phyloP scores from a whole-genome alignment of 352 stramenopile genomes.

The Thraustochytrium striatum region DNA sequence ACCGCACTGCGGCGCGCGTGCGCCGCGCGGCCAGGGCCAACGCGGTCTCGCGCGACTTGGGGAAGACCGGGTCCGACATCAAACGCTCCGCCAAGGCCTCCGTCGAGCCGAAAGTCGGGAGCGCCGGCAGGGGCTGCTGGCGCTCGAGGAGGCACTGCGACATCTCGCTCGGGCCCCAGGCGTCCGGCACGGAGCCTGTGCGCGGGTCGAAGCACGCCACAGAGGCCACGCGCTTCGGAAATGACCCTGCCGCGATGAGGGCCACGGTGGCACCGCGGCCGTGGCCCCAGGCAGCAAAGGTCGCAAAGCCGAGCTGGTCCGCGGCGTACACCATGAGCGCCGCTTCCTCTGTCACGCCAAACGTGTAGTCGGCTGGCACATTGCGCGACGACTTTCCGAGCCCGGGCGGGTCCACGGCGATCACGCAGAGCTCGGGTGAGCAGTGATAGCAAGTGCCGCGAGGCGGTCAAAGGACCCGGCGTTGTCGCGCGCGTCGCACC shows the following conservation, averaged over 20 bases:
- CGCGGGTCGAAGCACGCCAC: background rate
- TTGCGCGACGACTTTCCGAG: background rate
- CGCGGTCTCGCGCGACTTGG: constrained; percentile 15
- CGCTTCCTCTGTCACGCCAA: constrained; percentile 15
- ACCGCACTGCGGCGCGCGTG: background rate
- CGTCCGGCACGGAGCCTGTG: background rate
- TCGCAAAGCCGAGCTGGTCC: background rate
- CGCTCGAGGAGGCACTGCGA: constrained; percentile 7
- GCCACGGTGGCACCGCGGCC: constrained; percentile 11
- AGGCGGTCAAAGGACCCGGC: constrained; percentile 7
- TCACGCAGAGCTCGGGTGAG: constrained; percentile 11
- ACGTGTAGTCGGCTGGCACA: constrained; percentile 7
- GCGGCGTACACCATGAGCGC: background rate
- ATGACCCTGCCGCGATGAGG: constrained; percentile 5
- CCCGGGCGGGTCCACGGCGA: constrained; percentile 33
- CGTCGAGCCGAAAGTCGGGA: background rate
- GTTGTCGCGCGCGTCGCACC: constrained; percentile 1
- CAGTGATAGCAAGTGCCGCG: background rate
- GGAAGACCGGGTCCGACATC: constrained; percentile 8
- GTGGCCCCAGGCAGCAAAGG: constrained; percentile 14
- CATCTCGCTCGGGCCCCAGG: constrained; percentile 9
- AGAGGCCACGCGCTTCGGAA: background rate
- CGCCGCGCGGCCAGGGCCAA: constrained; percentile 4
- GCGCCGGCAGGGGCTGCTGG: background rate
- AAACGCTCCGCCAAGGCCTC: background rate